These are phyloP conservation scores for Mercurialis annua DNA, from an alignment of 345 rosid genomes.

Conservation along the genomic window DNA sequence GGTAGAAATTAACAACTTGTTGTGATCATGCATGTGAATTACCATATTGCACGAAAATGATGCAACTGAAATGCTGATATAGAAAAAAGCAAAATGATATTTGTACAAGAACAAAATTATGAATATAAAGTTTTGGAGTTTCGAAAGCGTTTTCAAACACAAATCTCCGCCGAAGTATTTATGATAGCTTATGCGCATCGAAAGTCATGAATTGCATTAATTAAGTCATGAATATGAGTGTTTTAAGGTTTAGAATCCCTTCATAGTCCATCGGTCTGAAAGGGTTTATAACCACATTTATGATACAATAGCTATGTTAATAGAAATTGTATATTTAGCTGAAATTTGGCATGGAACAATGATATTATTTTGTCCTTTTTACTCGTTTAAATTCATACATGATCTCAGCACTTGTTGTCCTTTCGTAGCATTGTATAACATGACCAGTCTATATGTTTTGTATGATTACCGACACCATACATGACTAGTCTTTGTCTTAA, in stretches of 20 bases:
- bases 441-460: no score
- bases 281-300: not conserved
- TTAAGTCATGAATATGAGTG: not conserved
- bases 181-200: no score
- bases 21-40: no score
- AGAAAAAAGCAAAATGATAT: not conserved
- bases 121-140: no score
- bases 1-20: no score
- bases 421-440: not conserved
- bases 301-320: not conserved
- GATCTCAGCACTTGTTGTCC: not conserved
- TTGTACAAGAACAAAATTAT: no score
- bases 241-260: conserved; percentile 6
- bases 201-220: not conserved
- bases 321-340: not conserved
- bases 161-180: no score
- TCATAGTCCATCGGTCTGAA: conserved; percentile 4
- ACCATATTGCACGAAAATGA: no score
- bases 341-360: conserved; percentile 9
- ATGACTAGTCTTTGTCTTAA: not conserved
- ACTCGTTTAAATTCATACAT: not conserved
- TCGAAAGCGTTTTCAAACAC: no score
- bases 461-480: not conserved
- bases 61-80: not conserved
- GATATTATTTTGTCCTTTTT: not conserved